phyloP scores from a whole-genome alignment of 2,329 filamentous ascomycete species.

The Drechslerella stenobrocha region DNA sequence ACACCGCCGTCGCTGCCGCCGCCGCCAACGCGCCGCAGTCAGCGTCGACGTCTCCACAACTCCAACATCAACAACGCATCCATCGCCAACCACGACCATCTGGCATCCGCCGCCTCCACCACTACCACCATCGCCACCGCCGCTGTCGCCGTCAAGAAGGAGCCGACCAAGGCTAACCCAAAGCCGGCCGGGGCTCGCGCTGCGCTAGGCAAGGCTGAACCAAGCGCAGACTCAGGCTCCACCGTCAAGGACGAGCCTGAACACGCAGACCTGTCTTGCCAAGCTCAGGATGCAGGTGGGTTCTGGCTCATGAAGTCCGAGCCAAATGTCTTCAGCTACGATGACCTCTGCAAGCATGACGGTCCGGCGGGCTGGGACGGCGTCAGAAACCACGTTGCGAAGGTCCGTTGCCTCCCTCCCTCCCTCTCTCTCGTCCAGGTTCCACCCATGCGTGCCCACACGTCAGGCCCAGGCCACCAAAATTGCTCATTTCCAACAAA shows the following conservation, averaged over 20 bases:
- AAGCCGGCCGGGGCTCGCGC: conserved; percentile 40
- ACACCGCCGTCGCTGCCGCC: conserved; percentile 30
- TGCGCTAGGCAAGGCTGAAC: conserved; percentile 15
- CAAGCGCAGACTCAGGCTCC: conserved; percentile 20
- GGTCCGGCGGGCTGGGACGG: conserved; percentile 91
- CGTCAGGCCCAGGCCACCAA: conserved; percentile 8
- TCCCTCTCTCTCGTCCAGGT: conserved; percentile 16
- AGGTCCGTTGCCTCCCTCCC: conserved; percentile 38
- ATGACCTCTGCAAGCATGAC: conserved; percentile 73
- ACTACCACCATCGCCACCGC: not conserved
- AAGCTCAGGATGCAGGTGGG: conserved; percentile 24
- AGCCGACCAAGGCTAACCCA: conserved; percentile 36
- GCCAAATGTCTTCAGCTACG: conserved; percentile 81
- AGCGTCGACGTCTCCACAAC: conserved; percentile 25
- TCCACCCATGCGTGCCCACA: conserved; percentile 24
- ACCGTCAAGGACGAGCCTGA: conserved; percentile 16
- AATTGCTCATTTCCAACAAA: not conserved
- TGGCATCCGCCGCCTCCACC: not conserved
- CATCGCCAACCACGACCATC: conserved; percentile 19
- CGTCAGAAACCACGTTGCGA: conserved; percentile 57
- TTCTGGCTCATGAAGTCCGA: conserved; percentile 89
- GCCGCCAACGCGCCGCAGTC: conserved; percentile 41
- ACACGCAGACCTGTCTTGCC: conserved; percentile 4
- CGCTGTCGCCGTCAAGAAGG: conserved; percentile 2
- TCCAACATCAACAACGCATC: conserved; percentile 20